Conservation (phyloP, 768 basidiomycete genomes). For the Amanita jacksonii region DNA sequence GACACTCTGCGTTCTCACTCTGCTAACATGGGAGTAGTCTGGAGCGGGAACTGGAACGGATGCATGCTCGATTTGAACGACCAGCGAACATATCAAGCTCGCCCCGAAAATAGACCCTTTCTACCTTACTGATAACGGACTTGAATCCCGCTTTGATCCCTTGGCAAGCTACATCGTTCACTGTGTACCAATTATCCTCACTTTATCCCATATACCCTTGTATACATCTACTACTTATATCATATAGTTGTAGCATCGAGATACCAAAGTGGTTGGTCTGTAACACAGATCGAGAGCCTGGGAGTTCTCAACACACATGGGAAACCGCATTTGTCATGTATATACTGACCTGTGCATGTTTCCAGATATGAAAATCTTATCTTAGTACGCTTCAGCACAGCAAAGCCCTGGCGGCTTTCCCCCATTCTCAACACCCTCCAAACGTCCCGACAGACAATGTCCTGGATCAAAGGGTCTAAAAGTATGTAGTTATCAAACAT, state of each 20-base stretch:
- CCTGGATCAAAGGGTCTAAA: slow-evolving; percentile 8
- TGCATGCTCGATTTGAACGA: slow-evolving; percentile 54
- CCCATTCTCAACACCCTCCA: background rate
- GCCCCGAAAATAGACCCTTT: too few relatives aligned
- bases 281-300: too few relatives aligned
- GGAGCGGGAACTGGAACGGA: slow-evolving; percentile 60
- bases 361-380: background rate
- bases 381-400: slow-evolving; percentile 3
- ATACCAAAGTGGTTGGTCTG: too few relatives aligned
- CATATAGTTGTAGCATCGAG: too few relatives aligned
- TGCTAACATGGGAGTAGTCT: slow-evolving; percentile 27
- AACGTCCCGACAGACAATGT: background rate
- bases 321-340: background rate
- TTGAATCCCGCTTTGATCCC: too few relatives aligned
- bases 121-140: too few relatives aligned
- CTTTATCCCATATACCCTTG: too few relatives aligned
- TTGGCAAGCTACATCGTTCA: too few relatives aligned
- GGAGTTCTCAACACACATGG: too few relatives aligned
- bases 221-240: slow-evolving; percentile 26
- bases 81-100: slow-evolving; percentile 30
- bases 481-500: slow-evolving; percentile 1
- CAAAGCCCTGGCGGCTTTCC: background rate
- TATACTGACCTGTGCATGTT: background rate
- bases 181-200: too few relatives aligned
- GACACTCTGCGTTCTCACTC: background rate